Conservation (phyloP, 495 filamentous ascomycete genomes). For the Aspergillus nanangensis region DNA sequence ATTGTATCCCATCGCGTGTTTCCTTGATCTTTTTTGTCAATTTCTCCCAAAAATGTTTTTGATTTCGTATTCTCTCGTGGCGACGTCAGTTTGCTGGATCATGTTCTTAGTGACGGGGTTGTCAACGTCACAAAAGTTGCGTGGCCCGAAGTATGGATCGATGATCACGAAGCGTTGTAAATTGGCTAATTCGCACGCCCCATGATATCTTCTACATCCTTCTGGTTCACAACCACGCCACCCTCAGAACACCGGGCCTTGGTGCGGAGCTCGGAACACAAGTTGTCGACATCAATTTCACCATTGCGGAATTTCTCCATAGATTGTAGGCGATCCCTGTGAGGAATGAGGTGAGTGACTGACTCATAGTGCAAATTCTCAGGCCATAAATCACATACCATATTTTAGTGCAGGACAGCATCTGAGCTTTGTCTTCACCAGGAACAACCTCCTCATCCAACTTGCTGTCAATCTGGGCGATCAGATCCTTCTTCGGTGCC, state of each 20-base stretch:
- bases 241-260: conserved; percentile 95
- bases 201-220: conserved; percentile 80
- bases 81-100: conserved; percentile 17
- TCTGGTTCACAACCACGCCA: conserved; percentile 87
- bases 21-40: conserved; percentile 1
- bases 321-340: conserved; percentile 85
- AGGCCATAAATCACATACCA: conserved; percentile 59
- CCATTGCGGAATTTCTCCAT: conserved; percentile 83
- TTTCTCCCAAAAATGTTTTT: conserved; percentile 1
- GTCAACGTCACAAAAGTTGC: not conserved
- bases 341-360: conserved; percentile 18
- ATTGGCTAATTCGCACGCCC: conserved; percentile 39
- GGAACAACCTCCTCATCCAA: conserved; percentile 65
- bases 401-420: conserved; percentile 84
- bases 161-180: not conserved
- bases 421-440: conserved; percentile 56
- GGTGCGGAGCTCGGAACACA: conserved; percentile 89
- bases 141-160: not conserved
- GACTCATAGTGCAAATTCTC: conserved; percentile 1
- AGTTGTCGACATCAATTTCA: conserved; percentile 85
- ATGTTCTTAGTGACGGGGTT: conserved; percentile 21
- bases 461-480: conserved; percentile 66
- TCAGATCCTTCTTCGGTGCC: conserved; percentile 61
- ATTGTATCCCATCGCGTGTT: not conserved
- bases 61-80: conserved; percentile 8